Conservation (phyloP, 176 grass and related monocot species). For the Hsuehochloa calcarea region DNA sequence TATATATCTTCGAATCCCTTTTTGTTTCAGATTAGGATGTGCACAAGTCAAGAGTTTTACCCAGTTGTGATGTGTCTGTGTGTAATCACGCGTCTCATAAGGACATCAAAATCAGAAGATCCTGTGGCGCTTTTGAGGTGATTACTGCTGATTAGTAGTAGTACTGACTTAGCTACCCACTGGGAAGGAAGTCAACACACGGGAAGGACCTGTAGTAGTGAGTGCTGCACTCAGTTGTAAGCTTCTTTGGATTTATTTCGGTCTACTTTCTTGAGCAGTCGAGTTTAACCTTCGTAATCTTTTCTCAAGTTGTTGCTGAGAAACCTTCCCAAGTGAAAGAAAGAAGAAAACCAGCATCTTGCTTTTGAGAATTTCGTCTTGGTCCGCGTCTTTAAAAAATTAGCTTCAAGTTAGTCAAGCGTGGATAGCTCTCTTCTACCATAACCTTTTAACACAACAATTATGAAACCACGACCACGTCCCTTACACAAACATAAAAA, state of each 20-base stretch:
- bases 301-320: neutral
- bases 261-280: neutral
- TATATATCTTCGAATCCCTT: neutral
- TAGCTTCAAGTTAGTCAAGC: neutral
- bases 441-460: neutral
- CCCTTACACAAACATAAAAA: neutral
- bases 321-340: neutral
- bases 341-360: neutral
- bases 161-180: neutral
- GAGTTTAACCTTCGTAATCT: neutral
- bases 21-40: conserved; percentile 11
- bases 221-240: neutral
- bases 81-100: neutral
- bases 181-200: conserved; percentile 4
- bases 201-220: neutral
- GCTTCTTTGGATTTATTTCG: neutral
- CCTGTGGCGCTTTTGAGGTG: neutral
- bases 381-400: neutral
- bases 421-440: neutral
- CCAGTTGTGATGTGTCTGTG: neutral
- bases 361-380: neutral
- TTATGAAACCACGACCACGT: neutral
- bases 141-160: neutral
- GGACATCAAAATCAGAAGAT: conserved; percentile 15
- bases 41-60: neutral